Base-by-base conservation (phyloP, 768 basidiomycete species). In the Lactifluus rugatus region DNA sequence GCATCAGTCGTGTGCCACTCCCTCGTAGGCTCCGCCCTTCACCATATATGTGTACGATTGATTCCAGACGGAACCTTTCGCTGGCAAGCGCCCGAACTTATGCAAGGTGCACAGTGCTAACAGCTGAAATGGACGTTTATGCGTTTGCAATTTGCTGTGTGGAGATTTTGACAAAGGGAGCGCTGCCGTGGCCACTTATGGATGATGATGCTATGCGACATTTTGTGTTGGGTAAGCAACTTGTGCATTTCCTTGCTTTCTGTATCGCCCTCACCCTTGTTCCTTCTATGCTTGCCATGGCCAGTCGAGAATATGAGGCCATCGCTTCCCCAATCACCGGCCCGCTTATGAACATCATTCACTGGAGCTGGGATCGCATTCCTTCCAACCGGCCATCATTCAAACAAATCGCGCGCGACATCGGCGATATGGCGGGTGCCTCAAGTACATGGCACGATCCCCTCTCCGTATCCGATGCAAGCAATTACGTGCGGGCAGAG, bases 401-500 rank as follows among this genome's bases (percentile, higher is more conserved):
- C 65, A 67, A 73, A 17, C 64, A 70, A 26, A 71, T 86, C 26
- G 77, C 78, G 2, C 61, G 66, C 6, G 75, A 74, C 16, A 63
- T 87, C 52, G n/a, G n/a, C n/a, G n/a, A n/a, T n/a, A n/a, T n/a
- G n/a, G 68, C 61, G 2, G 70, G 58, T n/a, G 66, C 67, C 4
- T 74, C 47, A 63, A 48, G 60, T 17, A 52, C 54, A 2, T 70
- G 71, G 21, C 66, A 68, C 21, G 84, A 88, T 69, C 82, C 79
- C 21, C 87, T 86, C 67, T 82, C 66, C 14, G 67, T 76, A 28
- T 83, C 84, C 8, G 89, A 91, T 64, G 84, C 77, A 23, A 85
- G 84, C 67, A 85, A 88, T 60, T 92, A 85, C 65, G 61, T 86
- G 58, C 83, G 90, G 21, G 84, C 89, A 16, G 85, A 89, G 62